Evolutionary conservation across 108 stramenopile genomes (phyloP).

Genomic region (Cafeteria roenbergensis): DNA sequence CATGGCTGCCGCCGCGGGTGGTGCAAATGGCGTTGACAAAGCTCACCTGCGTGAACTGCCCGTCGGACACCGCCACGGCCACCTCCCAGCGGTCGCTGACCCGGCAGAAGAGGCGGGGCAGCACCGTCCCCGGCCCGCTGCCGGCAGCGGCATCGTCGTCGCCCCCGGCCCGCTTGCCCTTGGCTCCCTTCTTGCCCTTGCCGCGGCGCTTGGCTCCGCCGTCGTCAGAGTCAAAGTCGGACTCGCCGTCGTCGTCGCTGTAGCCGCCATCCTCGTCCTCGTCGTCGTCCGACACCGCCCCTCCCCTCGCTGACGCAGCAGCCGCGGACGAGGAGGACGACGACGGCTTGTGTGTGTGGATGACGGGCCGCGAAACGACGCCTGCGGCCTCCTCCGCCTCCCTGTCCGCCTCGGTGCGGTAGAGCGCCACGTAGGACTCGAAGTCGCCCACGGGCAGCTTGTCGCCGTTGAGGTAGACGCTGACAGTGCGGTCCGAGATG

Average conservation of each 20-base stretch:
- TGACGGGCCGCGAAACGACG: no score
- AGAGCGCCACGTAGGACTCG: slow-evolving; percentile 73
- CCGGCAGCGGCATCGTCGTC: slow-evolving; percentile 4
- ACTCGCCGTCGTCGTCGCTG: slow-evolving; percentile 4
- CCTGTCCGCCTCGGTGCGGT: slow-evolving; percentile 32
- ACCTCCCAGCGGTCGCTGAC: slow-evolving; percentile 86
- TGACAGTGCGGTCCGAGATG: slow-evolving; percentile 62
- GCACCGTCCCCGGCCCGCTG: no score
- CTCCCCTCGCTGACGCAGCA: no score
- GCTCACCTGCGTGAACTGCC: slow-evolving; percentile 75
- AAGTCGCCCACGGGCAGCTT: slow-evolving; percentile 66
- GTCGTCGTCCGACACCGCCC: no score
- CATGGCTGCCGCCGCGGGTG: slow-evolving; percentile 87
- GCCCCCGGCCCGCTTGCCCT: not conserved
- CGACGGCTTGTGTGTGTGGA: no score
- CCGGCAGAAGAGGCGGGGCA: slow-evolving; percentile 46
- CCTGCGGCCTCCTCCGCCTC: slow-evolving; percentile 36
- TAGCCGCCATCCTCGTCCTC: slow-evolving; percentile 3
- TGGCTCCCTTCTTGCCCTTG: not conserved
- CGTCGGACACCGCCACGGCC: slow-evolving; percentile 70
- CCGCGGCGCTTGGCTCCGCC: slow-evolving; percentile 44
- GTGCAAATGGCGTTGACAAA: slow-evolving; percentile 94
- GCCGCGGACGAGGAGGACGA: no score
- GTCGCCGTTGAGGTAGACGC: slow-evolving; percentile 75
- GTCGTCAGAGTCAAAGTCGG: not conserved